Percentiles rank a stretch among this genome's conserved stretches.
phyloP scores from a whole-genome alignment of 768 basidiomycete genomes.

The Russula foetens region DNA sequence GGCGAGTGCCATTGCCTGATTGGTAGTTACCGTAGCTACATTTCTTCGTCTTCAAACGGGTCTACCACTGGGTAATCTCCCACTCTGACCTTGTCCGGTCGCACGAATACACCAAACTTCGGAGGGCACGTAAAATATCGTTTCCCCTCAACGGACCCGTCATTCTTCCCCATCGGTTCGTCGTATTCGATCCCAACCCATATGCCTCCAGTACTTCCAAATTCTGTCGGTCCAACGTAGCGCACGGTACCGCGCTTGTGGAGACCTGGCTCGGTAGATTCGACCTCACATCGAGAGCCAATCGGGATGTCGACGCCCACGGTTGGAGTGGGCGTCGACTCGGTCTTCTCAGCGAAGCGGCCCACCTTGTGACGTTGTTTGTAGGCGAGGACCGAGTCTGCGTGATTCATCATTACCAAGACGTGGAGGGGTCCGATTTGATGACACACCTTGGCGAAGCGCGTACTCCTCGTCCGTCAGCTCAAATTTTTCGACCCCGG shows the following conservation, averaged over 20 bases:
- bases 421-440: neutral
- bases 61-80: slow-evolving; percentile 88
- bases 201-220: slow-evolving; percentile 51
- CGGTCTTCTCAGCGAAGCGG: slow-evolving; percentile 61
- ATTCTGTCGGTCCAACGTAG: slow-evolving; percentile 77
- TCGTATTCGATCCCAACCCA: slow-evolving; percentile 97
- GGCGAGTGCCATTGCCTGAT: too few relatives aligned
- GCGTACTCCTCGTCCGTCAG: slow-evolving; percentile 77
- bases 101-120: slow-evolving; percentile 80
- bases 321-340: slow-evolving; percentile 26
- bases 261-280: slow-evolving; percentile 57
- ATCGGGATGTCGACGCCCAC: slow-evolving; percentile 43
- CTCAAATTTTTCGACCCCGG: slow-evolving; percentile 90
- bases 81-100: slow-evolving; percentile 68
- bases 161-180: slow-evolving; percentile 92
- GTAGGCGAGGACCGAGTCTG: slow-evolving; percentile 86
- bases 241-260: slow-evolving; percentile 76
- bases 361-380: slow-evolving; percentile 84
- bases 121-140: slow-evolving; percentile 77
- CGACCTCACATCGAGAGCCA: slow-evolving; percentile 79
- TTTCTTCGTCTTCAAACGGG: slow-evolving; percentile 68
- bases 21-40: slow-evolving; percentile 32
- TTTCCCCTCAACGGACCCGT: slow-evolving; percentile 85
- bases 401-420: neutral
- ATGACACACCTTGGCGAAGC: slow-evolving; percentile 55